phyloP scores from a whole-genome alignment of 805 yeast genomes.

The Jamesozyma spencerorum region DNA sequence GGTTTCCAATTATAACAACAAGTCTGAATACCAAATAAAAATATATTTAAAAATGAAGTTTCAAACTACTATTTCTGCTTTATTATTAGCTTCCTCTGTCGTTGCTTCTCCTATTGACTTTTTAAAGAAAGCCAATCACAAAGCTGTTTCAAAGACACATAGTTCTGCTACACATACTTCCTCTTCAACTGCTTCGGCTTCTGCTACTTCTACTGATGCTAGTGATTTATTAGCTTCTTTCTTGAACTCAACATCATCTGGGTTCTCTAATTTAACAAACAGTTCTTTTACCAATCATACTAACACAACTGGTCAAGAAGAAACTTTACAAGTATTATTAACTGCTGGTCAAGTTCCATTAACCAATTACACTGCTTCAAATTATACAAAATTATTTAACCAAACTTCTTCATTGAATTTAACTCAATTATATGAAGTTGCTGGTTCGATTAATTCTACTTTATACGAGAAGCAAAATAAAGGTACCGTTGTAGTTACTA shows the following conservation, averaged over 20 bases:
- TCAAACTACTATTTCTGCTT: conserved; percentile 7
- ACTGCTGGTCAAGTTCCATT: conserved; percentile 18
- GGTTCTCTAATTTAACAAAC: conserved; percentile 1
- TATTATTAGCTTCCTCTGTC: conserved; percentile 10
- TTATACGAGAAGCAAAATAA: conserved; percentile 7
- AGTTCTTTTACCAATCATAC: conserved; percentile 1
- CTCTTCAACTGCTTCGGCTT: not conserved
- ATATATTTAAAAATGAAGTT: conserved; percentile 9
- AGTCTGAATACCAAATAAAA: not conserved
- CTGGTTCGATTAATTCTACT: conserved; percentile 10
- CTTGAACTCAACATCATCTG: conserved; percentile 1
- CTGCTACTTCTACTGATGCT: not conserved
- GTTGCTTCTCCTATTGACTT: conserved; percentile 13
- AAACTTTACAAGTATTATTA: conserved; percentile 14
- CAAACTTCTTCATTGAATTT: conserved; percentile 16
- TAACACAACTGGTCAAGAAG: conserved; percentile 3
- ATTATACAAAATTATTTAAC: conserved; percentile 15
- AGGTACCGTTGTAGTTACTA: conserved; percentile 19
- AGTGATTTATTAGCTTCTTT: not conserved
- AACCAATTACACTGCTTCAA: conserved; percentile 7
- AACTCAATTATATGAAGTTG: conserved; percentile 18
- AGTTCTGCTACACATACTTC: not conserved
- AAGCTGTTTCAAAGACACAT: not conserved
- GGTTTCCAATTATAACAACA: too few relatives aligned
- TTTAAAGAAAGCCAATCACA: conserved; percentile 1